These are phyloP conservation scores for Xenoacremonium recifei DNA, from an alignment of 2,329 filamentous ascomycete genomes.

Conservation along the genomic window DNA sequence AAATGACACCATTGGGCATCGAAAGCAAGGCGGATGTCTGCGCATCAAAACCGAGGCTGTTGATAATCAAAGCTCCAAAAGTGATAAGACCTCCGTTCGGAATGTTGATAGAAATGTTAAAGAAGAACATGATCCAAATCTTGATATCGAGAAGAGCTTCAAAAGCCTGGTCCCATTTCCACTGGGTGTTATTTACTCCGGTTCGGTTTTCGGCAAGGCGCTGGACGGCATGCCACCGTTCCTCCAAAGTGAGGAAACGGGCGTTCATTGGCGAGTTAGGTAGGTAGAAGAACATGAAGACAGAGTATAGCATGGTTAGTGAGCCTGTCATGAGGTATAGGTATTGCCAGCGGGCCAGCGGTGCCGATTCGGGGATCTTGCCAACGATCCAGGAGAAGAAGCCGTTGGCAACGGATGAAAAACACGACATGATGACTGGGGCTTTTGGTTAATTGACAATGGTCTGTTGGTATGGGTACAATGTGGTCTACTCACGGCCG, in stretches of 20 bases:
- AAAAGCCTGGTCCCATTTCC: slow-evolving; percentile 44
- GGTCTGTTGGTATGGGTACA: too few relatives aligned
- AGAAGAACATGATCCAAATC: slow-evolving; percentile 51
- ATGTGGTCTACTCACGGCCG: slow-evolving; percentile 1
- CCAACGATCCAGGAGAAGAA: slow-evolving; percentile 33
- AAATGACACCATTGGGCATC: slow-evolving; percentile 9
- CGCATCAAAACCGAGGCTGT: slow-evolving; percentile 8
- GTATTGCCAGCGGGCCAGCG: slow-evolving; percentile 19
- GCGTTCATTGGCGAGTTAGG: slow-evolving; percentile 4
- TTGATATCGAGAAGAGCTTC: slow-evolving; percentile 52
- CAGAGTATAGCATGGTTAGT: slow-evolving; percentile 6
- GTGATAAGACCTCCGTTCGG: slow-evolving; percentile 48
- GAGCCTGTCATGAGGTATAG: slow-evolving; percentile 18
- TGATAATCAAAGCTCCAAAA: slow-evolving; percentile 11
- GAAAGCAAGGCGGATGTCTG: slow-evolving; percentile 6
- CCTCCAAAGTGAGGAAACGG: slow-evolving; percentile 1
- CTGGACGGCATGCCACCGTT: slow-evolving; percentile 1
- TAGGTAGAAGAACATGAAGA: slow-evolving; percentile 1
- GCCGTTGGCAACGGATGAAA: slow-evolving; percentile 25
- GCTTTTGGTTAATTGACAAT: too few relatives aligned
- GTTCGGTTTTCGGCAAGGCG: slow-evolving; percentile 9
- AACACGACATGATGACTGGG: slow-evolving; percentile 3
- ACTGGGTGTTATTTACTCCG: slow-evolving; percentile 34
- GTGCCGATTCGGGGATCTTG: slow-evolving; percentile 23
- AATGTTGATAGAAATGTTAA: slow-evolving; percentile 49